Conservation (phyloP, 352 stramenopile species). For the Blastocystis sp. region DNA sequence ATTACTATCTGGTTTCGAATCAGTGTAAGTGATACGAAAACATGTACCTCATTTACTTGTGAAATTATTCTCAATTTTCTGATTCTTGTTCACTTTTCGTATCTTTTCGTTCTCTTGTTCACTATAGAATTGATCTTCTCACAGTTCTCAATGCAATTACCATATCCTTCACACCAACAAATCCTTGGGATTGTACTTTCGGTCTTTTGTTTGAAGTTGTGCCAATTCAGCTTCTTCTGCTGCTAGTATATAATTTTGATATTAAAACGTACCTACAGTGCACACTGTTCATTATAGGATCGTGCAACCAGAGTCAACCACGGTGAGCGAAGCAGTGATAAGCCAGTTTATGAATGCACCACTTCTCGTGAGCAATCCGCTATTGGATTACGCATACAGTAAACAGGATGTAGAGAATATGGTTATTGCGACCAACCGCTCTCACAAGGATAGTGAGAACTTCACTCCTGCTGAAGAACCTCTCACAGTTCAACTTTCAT, state of each 20-base stretch:
- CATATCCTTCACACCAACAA: constrained; percentile 10
- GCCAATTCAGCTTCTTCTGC: constrained; percentile 28
- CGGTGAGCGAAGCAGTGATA: neutral
- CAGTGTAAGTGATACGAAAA: constrained; percentile 9
- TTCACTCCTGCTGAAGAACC: neutral
- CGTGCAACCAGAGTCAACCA: neutral
- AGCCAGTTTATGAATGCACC: neutral
- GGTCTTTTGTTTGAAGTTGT: neutral
- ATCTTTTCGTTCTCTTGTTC: neutral
- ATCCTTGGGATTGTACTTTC: neutral
- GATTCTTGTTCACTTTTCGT: constrained; percentile 54
- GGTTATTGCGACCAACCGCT: constrained; percentile 6
- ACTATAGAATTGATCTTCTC: constrained; percentile 13
- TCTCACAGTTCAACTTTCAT: neutral
- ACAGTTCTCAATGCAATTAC: neutral
- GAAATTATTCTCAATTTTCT: constrained; percentile 32
- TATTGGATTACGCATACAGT: constrained; percentile 29
- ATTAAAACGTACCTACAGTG: neutral
- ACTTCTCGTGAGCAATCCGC: constrained; percentile 35
- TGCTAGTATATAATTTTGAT: constrained; percentile 55
- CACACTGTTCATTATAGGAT: neutral
- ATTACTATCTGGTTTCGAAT: neutral
- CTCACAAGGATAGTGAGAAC: constrained; percentile 56
- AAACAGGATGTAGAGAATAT: constrained; percentile 51
- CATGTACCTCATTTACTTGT: neutral